These are phyloP conservation scores for Fraxinus velutina DNA, from an alignment of 305 asterid species.

Conservation along the genomic window DNA sequence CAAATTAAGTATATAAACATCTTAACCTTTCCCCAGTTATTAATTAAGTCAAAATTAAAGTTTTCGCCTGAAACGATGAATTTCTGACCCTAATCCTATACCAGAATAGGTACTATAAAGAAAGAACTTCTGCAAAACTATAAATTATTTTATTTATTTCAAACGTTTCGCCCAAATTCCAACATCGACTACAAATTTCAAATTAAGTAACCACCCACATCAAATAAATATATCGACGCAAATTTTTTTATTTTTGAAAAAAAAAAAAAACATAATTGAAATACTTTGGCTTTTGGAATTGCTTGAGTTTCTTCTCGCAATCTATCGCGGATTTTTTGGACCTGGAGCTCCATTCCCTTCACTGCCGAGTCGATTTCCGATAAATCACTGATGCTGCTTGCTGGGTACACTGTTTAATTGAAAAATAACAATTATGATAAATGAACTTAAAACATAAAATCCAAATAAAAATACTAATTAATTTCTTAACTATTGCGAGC, in stretches of 20 bases:
- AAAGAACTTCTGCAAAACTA: background rate
- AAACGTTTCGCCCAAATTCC: background rate
- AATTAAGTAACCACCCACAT: background rate
- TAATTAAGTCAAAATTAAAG: background rate
- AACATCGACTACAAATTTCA: background rate
- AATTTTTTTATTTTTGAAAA: background rate
- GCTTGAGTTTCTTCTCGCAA: constrained; percentile 76
- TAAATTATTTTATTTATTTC: background rate
- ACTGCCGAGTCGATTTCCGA: constrained; percentile 68
- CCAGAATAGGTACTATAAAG: background rate
- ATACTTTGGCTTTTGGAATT: constrained; percentile 85
- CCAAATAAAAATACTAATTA: background rate
- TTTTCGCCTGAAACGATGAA: background rate
- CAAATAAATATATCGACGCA: background rate
- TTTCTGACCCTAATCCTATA: background rate
- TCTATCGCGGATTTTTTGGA: constrained; percentile 63
- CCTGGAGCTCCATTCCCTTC: constrained; percentile 86
- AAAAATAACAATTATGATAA: background rate
- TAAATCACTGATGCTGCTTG: constrained; percentile 65
- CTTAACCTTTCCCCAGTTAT: background rate
- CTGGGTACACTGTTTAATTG: constrained; percentile 66
- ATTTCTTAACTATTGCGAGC: constrained; percentile 72
- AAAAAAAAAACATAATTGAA: background rate
- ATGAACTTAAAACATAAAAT: background rate
- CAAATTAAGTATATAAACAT: background rate